phyloP scores from a whole-genome alignment of 805 yeast species.

The Lipomyces orientalis region DNA sequence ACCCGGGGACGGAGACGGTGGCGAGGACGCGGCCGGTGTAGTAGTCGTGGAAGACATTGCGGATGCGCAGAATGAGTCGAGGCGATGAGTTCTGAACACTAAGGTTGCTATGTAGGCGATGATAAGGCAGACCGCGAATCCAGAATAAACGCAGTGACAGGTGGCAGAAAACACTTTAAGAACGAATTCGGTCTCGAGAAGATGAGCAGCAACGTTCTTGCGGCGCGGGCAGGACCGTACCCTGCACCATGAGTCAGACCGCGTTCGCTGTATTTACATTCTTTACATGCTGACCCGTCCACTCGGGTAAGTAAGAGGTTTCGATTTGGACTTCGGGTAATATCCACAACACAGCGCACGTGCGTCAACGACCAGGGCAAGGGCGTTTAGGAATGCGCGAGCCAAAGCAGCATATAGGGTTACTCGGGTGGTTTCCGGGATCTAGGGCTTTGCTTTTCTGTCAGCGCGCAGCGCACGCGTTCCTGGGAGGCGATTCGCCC shows the following conservation, averaged over 20 bases:
- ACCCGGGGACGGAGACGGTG: neutral
- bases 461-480: too few relatives aligned
- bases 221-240: neutral
- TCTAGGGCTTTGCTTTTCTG: too few relatives aligned
- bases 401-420: too few relatives aligned
- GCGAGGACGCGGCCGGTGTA: neutral
- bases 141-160: neutral
- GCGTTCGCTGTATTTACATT: neutral
- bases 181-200: neutral
- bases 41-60: neutral
- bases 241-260: neutral
- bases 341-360: neutral
- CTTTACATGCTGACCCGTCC: neutral
- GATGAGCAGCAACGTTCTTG: neutral
- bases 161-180: neutral
- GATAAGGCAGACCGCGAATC: neutral
- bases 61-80: neutral
- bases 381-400: neutral
- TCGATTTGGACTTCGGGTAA: neutral
- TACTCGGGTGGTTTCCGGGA: too few relatives aligned
- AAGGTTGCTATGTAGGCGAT: neutral
- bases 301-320: neutral
- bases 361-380: neutral
- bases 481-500: too few relatives aligned
- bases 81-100: neutral